A percentile compares a stretch with the other conserved stretches of the same genome.
These are phyloP conservation scores for Solanum appendiculatum DNA, from an alignment of 257 asterid species.

Conservation along the genomic window DNA sequence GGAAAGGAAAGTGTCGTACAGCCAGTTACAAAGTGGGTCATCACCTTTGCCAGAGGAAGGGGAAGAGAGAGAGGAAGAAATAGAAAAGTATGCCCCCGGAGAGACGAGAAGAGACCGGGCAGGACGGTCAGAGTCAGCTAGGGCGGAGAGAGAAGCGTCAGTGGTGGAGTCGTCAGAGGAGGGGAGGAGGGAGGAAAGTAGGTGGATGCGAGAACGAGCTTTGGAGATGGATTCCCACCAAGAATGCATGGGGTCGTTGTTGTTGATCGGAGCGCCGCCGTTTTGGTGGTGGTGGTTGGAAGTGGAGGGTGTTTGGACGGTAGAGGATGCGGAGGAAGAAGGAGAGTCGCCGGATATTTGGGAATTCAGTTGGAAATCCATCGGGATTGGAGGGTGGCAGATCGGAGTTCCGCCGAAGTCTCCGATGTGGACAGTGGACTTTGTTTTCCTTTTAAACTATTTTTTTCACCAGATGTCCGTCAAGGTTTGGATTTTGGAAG, in stretches of 20 bases:
- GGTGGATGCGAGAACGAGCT: constrained; percentile 92
- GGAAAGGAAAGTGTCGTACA: constrained; percentile 77
- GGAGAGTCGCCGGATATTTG: constrained; percentile 48
- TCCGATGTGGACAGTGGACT: background rate
- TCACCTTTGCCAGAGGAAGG: constrained; percentile 62
- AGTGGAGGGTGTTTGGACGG: constrained; percentile 7
- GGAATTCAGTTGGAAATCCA: constrained; percentile 47
- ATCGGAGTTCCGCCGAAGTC: background rate
- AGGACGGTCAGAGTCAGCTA: constrained; percentile 89
- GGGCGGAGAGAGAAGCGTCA: constrained; percentile 28
- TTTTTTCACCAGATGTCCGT: background rate
- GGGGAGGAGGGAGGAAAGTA: constrained; percentile 60
- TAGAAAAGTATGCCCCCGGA: constrained; percentile 44
- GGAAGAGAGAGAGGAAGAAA: constrained; percentile 46
- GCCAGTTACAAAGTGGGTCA: constrained; percentile 89
- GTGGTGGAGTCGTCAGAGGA: constrained; percentile 10
- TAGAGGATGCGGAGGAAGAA: constrained; percentile 51
- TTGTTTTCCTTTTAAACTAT: background rate
- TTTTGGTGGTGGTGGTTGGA: constrained; percentile 11
- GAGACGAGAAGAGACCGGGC: constrained; percentile 92
- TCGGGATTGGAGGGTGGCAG: constrained; percentile 6
- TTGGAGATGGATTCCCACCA: constrained; percentile 98
- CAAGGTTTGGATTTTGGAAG: background rate
- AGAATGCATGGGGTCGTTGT: constrained; percentile 66
- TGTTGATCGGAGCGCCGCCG: constrained; percentile 9